Conservation (phyloP, 331 rosid genomes). For the Saraca asoca region DNA sequence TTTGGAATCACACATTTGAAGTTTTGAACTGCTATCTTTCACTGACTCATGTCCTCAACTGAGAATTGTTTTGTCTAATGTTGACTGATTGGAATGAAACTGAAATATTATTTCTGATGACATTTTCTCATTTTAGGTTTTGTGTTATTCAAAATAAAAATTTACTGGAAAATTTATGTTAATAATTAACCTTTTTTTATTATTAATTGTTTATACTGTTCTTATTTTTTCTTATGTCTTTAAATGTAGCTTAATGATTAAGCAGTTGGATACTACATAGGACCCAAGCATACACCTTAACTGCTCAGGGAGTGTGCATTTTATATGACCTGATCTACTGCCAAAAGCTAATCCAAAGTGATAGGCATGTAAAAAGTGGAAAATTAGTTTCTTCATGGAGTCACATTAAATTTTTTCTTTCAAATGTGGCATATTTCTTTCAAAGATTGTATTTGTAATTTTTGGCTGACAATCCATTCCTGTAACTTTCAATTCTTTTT, state of each 20-base stretch:
- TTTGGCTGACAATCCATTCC: neutral
- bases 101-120: neutral
- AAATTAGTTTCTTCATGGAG: neutral
- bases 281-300: conserved; percentile 2
- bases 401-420: conserved; percentile 1
- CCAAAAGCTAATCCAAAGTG: conserved; percentile 9
- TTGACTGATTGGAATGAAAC: neutral
- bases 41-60: neutral
- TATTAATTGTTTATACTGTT: neutral
- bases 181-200: neutral
- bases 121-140: neutral
- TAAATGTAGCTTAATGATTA: neutral
- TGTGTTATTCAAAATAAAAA: conserved; percentile 6
- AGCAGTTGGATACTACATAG: neutral
- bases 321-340: conserved; percentile 4
- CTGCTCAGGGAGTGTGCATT: neutral
- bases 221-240: neutral
- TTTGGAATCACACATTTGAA: neutral
- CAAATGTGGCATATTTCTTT: conserved; percentile 13
- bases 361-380: conserved; percentile 11
- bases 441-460: conserved; percentile 23
- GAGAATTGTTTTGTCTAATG: neutral
- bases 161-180: too few relatives aligned
- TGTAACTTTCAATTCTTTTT: conserved; percentile 19
- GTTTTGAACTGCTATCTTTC: conserved; percentile 15